phyloP scores from a whole-genome alignment of 2,329 filamentous ascomycete genomes.

The Curvularia sp. region DNA sequence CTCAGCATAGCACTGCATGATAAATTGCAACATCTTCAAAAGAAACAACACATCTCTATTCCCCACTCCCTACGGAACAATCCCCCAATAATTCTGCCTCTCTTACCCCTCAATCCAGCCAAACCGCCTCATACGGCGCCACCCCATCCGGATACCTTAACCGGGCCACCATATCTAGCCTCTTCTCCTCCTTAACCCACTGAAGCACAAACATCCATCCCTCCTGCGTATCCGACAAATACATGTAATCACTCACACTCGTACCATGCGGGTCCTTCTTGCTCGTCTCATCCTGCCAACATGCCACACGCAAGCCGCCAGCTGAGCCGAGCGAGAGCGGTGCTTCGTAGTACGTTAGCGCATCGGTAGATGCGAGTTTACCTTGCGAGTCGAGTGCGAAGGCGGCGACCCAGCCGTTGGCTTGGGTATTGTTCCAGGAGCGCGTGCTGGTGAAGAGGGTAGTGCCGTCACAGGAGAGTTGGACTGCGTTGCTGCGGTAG shows the following conservation, averaged over 20 bases:
- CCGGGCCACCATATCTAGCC: neutral
- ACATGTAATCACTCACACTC: conserved; percentile 7
- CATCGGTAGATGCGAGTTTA: neutral
- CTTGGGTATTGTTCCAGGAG: conserved; percentile 5
- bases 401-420: conserved; percentile 13
- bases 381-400: neutral
- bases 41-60: neutral
- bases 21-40: neutral
- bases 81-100: neutral
- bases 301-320: conserved; percentile 5
- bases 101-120: conserved; percentile 1
- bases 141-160: conserved; percentile 1
- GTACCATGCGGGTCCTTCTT: neutral
- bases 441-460: conserved; percentile 11
- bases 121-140: conserved; percentile 12
- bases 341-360: conserved; percentile 7
- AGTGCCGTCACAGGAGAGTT: conserved; percentile 2
- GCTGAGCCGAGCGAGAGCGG: conserved; percentile 7
- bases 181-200: neutral
- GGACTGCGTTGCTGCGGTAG: conserved; percentile 13
- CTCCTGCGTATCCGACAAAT: conserved; percentile 8
- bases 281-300: conserved; percentile 8
- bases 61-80: too few species aligned
- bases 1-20: neutral
- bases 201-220: conserved; percentile 12